Conservation (phyloP, 768 basidiomycete genomes). For the Arthromyces matolae region DNA sequence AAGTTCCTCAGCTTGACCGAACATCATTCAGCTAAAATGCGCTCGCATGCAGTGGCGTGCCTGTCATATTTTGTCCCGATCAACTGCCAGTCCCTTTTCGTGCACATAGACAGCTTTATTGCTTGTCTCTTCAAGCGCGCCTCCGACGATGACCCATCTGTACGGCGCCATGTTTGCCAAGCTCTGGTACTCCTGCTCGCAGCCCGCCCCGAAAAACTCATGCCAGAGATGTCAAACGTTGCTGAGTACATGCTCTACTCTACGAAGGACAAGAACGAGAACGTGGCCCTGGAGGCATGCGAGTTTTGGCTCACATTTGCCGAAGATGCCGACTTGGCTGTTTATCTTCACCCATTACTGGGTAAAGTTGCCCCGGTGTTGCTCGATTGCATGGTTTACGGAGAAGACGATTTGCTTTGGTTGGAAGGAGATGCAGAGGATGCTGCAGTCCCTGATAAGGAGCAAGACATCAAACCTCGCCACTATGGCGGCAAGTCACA, state of each 20-base stretch:
- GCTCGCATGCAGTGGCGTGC: slow-evolving; percentile 89
- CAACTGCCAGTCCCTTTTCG: slow-evolving; percentile 79
- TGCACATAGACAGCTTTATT: slow-evolving; percentile 92
- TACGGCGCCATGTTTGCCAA: slow-evolving; percentile 94
- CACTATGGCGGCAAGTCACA: slow-evolving; percentile 87
- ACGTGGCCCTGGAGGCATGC: slow-evolving; percentile 95
- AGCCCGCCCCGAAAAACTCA: slow-evolving; percentile 90
- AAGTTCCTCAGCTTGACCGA: slow-evolving; percentile 83
- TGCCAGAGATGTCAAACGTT: slow-evolving; percentile 93
- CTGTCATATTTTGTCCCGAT: slow-evolving; percentile 91
- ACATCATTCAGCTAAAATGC: slow-evolving; percentile 84
- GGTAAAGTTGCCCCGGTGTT: slow-evolving; percentile 91
- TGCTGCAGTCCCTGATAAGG: slow-evolving; percentile 87
- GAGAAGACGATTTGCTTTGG: slow-evolving; percentile 94
- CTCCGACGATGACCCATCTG: slow-evolving; percentile 88
- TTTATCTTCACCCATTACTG: slow-evolving; percentile 81
- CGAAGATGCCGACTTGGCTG: slow-evolving; percentile 85
- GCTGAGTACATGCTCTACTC: slow-evolving; percentile 99
- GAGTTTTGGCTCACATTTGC: slow-evolving; percentile 99
- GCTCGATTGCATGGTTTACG: slow-evolving; percentile 97
- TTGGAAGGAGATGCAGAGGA: slow-evolving; percentile 90
- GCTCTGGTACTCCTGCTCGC: slow-evolving; percentile 91
- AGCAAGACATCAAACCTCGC: slow-evolving; percentile 93
- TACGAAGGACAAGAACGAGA: slow-evolving; percentile 95
- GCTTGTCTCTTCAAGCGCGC: slow-evolving; percentile 92